Conservation (phyloP, 208 protist species). For the Crithidia brevicula region DNA sequence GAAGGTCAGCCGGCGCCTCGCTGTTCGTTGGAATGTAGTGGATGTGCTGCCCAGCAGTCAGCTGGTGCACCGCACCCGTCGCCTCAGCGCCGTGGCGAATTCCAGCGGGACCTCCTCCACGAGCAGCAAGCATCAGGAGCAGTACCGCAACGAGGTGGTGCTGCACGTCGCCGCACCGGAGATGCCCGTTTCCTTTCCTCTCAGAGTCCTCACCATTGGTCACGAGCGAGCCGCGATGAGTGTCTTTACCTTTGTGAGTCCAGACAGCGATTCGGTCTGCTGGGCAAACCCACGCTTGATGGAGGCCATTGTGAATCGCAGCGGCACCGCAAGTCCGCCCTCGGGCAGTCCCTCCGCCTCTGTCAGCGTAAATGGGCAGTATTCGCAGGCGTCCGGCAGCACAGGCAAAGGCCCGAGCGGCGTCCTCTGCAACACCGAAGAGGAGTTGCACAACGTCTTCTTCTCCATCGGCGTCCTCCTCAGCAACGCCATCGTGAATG, state of each 20-base stretch:
- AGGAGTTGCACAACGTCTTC: conserved; percentile 43
- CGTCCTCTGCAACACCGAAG: conserved; percentile 39
- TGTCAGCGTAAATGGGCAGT: background rate
- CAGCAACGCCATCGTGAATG: conserved; percentile 61
- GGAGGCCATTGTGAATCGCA: conserved; percentile 20
- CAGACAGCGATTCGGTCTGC: conserved; percentile 28
- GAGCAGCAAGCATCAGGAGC: background rate
- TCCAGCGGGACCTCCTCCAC: background rate
- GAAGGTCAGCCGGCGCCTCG: conserved; percentile 16
- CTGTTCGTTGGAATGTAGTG: conserved; percentile 26
- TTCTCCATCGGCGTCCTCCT: conserved; percentile 55
- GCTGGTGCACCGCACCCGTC: background rate
- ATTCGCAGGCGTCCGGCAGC: background rate
- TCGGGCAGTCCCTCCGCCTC: no score
- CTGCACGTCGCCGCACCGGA: conserved; percentile 33
- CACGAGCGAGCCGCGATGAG: conserved; percentile 54
- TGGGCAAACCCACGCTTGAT: conserved; percentile 56
- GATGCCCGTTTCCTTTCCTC: conserved; percentile 25
- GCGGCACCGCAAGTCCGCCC: background rate
- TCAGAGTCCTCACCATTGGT: conserved; percentile 42
- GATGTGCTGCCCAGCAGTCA: conserved; percentile 17
- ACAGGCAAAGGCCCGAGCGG: background rate
- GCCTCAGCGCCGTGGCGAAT: background rate
- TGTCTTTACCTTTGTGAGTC: conserved; percentile 43
- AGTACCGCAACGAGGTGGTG: conserved; percentile 29